Evolutionary conservation across 768 basidiomycete genomes (phyloP), one percentile per base, ranked within the genome.

Genomic region (Candolleomyces eurysporus): DNA sequence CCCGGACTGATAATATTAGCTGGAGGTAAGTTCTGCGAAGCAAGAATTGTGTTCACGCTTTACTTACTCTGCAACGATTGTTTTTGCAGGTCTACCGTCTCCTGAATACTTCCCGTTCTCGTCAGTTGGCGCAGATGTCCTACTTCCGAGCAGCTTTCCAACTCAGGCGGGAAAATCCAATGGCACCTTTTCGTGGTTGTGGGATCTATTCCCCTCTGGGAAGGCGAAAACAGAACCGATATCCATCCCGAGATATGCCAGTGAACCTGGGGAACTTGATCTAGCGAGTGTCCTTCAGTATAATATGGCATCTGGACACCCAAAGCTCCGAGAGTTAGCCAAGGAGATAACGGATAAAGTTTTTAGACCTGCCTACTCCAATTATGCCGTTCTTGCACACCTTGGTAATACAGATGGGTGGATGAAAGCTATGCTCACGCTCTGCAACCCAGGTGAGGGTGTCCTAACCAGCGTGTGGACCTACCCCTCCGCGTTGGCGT

Each of bases 331-430:
- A 54, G 68, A 75, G n/a, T 82, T 91, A 68, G 70, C 89, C 45
- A 67, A 79, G 45, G 83, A 88, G 51, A 88, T 91, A 66, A 78
- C 82, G 10, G 65, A 65, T 40, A 82, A 72, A 59, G 75, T 87
- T 2, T 84, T 80, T 70, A 80, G 77, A 56, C 87, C 89, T 1
- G 87, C 73, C 3, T 91, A 90, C 71, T 69, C 74, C 8, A 82
- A 92, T 68, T 91, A 77, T 68, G 72, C 77, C 4, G 82, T 80
- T 1, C 69, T 91, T 26, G 67, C 86, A 0, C 81, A 88, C 59
- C 78, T 79, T n/a, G 90, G 90, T 14, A 91, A 90, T 68, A 92
- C 90, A 0, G 90, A 90, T 67, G 89, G 83, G 6, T 78, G 90
- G 88, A 66, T 69, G 62, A 87, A 89, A 65, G 76, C 80, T 22